phyloP scores from a whole-genome alignment of 2,329 filamentous ascomycete species.

The Mycosphaerella arachidis region DNA sequence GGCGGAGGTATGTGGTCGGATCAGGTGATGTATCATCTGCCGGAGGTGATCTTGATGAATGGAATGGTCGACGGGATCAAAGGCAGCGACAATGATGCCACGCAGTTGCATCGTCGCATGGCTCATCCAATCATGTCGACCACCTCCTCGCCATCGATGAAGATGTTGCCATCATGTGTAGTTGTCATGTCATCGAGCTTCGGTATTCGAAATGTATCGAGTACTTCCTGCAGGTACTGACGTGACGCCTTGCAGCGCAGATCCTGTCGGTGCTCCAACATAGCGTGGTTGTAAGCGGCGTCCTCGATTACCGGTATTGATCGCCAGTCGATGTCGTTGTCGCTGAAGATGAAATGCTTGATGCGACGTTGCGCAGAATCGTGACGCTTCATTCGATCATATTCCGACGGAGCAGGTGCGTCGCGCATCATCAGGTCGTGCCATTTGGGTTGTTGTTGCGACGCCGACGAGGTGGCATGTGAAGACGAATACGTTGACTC shows the following conservation, averaged over 20 bases:
- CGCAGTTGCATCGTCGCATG: not conserved
- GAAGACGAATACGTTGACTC: not conserved
- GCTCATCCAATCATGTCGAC: slow-evolving; percentile 25
- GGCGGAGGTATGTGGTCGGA: not conserved
- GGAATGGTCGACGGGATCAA: not conserved
- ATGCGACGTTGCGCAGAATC: slow-evolving; percentile 12
- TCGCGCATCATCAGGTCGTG: slow-evolving; percentile 3
- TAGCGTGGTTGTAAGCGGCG: slow-evolving; percentile 10
- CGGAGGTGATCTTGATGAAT: not conserved
- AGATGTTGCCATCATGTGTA: slow-evolving; percentile 2
- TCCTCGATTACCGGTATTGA: slow-evolving; percentile 19
- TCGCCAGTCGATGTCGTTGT: slow-evolving; percentile 22
- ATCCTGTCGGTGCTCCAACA: slow-evolving; percentile 11
- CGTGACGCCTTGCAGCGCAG: slow-evolving; percentile 19
- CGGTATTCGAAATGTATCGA: slow-evolving; percentile 9
- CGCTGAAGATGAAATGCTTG: slow-evolving; percentile 15
- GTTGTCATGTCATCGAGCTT: not conserved
- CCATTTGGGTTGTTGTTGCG: not conserved
- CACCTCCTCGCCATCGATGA: slow-evolving; percentile 20
- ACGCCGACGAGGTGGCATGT: not conserved
- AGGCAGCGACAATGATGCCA: not conserved
- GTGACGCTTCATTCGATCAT: not conserved
- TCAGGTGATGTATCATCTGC: not conserved
- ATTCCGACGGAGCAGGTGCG: not conserved
- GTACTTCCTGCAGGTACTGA: slow-evolving; percentile 13